A percentile compares a stretch with the other conserved stretches of the same genome.
Evolutionary conservation across 1,284 basidiomycete species (phyloP).

Genomic region (Microstroma glucosiphilum): DNA sequence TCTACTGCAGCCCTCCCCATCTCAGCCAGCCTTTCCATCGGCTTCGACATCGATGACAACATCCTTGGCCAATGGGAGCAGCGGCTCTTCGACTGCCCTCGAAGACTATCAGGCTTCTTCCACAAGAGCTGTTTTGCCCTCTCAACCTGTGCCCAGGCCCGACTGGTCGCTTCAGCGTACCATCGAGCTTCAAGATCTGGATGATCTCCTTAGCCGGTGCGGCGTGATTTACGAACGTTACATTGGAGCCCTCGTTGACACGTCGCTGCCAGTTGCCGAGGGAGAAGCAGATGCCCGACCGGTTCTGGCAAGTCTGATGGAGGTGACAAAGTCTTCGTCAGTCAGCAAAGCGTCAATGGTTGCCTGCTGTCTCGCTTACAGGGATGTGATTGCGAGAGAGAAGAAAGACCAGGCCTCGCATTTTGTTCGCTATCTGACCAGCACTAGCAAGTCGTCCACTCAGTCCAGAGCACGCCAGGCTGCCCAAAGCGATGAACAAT

Average conservation of each 20-base stretch:
- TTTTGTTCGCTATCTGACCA: slow-evolving; percentile 8
- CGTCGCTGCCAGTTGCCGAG: background rate
- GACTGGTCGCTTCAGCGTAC: slow-evolving; percentile 1
- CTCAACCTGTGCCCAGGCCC: background rate
- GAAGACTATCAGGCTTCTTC: background rate
- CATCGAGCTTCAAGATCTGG: slow-evolving; percentile 3
- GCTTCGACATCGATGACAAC: background rate
- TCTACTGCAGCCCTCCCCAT: background rate
- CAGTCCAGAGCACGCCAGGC: background rate
- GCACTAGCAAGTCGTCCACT: background rate
- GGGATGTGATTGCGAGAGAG: slow-evolving; percentile 21
- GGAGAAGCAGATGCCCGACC: slow-evolving; percentile 14
- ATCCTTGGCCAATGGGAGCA: background rate
- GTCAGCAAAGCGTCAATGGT: slow-evolving; percentile 30
- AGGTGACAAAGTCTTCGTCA: slow-evolving; percentile 21
- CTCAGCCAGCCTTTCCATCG: background rate
- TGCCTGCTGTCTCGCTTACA: slow-evolving; percentile 30
- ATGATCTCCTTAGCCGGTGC: slow-evolving; percentile 6
- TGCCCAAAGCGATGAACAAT: slow-evolving; percentile 2
- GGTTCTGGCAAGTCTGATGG: slow-evolving; percentile 17
- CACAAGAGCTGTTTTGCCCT: background rate
- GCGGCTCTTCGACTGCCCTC: background rate
- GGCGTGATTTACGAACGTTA: slow-evolving; percentile 4
- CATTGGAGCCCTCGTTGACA: background rate
- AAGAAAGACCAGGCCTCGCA: background rate